These are phyloP conservation scores for Dendrocalamus sinicus DNA, from an alignment of 176 grass and related monocot genomes.

Conservation along the genomic window DNA sequence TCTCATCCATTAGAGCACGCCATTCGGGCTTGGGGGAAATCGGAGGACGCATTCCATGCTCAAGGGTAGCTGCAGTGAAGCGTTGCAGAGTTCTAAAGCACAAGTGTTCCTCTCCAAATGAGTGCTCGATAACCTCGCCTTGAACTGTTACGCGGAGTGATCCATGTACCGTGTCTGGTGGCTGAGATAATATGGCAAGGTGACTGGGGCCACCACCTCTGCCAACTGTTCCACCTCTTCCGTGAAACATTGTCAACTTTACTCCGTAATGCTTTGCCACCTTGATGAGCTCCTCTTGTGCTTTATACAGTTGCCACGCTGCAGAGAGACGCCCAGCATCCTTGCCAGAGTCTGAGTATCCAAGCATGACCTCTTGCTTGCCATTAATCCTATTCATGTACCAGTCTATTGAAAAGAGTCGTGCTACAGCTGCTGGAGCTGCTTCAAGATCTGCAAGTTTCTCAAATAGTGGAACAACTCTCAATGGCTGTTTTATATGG, in stretches of 20 bases:
- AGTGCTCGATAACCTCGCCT: constrained; percentile 96
- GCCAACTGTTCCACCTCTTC: constrained; percentile 92
- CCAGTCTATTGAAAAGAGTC: constrained; percentile 94
- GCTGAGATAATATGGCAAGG: constrained; percentile 96
- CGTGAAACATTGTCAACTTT: constrained; percentile 99
- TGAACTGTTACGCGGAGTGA: constrained; percentile 95
- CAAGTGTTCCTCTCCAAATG: constrained; percentile 90
- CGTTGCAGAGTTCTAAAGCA: constrained; percentile 98
- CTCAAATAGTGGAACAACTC: constrained; percentile 97
- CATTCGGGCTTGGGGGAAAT: constrained; percentile 91
- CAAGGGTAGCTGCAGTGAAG: constrained; percentile 91
- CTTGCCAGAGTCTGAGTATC: constrained; percentile 98
- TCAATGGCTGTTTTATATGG: constrained; percentile 72
- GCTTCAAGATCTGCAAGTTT: constrained; percentile 94
- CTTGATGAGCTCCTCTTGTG: constrained; percentile 97
- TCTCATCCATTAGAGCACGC: constrained; percentile 92
- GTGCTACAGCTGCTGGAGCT: constrained; percentile 80
- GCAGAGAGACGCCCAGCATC: constrained; percentile 94
- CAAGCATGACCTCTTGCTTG: constrained; percentile 99
- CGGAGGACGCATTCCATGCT: constrained; percentile 96
- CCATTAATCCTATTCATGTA: constrained; percentile 92
- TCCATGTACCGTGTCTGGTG: constrained; percentile 87
- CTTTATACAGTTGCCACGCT: constrained; percentile 97
- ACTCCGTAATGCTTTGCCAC: constrained; percentile 94
- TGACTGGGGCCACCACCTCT: constrained; percentile 96